Percentiles rank a stretch among this genome's conserved stretches.
Conservation (phyloP, 495 filamentous ascomycete genomes). For the Penicillium taxi region DNA sequence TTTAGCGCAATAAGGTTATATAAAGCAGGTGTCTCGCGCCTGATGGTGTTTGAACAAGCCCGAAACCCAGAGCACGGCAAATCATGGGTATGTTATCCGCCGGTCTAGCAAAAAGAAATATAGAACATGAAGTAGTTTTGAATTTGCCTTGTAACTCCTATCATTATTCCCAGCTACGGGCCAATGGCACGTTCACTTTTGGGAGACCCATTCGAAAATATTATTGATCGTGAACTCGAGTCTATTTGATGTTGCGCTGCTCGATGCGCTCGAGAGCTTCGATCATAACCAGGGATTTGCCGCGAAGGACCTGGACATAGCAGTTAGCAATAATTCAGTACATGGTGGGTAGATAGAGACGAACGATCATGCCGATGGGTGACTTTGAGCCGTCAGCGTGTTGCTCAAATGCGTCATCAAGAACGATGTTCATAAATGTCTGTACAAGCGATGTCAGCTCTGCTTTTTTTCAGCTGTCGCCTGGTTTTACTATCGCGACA, state of each 20-base stretch:
- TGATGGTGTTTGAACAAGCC: no score
- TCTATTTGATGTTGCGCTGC: constrained; percentile 44
- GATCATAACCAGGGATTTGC: constrained; percentile 94
- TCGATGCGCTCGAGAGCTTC: constrained; percentile 64
- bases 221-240: constrained; percentile 12
- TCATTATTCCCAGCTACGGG: constrained; percentile 13
- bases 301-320: constrained; percentile 58
- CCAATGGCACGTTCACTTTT: constrained; percentile 10
- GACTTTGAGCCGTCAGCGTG: constrained; percentile 88
- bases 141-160: constrained; percentile 30
- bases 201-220: constrained; percentile 13
- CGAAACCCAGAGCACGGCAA: no score
- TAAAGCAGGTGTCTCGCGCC: no score
- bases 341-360: constrained; percentile 12
- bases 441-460: constrained; percentile 25
- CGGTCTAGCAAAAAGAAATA: no score
- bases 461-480: background rate
- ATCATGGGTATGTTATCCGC: no score
- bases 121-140: no score
- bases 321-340: constrained; percentile 4
- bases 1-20: no score
- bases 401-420: constrained; percentile 97
- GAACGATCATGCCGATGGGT: constrained; percentile 85
- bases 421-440: constrained; percentile 97
- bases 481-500: background rate